Evolutionary conservation across 2,329 filamentous ascomycete genomes (phyloP), one percentile per base, ranked within the genome.

Genomic region (Botrytis pseudocinerea): DNA sequence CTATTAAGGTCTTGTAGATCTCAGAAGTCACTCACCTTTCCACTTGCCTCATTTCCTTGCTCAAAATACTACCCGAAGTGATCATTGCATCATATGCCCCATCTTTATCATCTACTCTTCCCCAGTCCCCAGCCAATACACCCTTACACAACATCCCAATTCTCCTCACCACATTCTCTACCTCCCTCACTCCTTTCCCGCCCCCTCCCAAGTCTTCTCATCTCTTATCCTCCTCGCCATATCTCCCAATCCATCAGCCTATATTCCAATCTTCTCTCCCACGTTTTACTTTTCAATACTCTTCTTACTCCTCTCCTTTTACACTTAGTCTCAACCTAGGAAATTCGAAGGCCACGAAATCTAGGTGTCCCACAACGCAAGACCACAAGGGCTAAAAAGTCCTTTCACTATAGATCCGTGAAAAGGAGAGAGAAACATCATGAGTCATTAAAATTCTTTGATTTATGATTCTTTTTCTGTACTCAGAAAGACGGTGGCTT

Each of bases 331-430:
- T 14, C 2, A 9, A 16, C 5, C 25, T 12, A 6, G 0, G 1
- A 9, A 6, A 54, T 54, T 6, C 5, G 1, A 54, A n/a, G 2
- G 25, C 2, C 14, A 6, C 14, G 10, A 10, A 25, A 51, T 51
- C 10, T 0, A 2, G 1, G 10, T 51, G 0, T 22, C 22, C 25
- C 25, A 25, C 12, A 51, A 51, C 22, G 25, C 48, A 25, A 5
- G 4, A 51, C n/a, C 48, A n/a, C 6, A 14, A n/a, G 48, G 22
- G 22, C 14, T 1, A 5, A n/a, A 51, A n/a, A 25, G 4, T 4
- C 7, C 9, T n/a, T 10, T 2, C 22, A 51, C 14, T 51, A 4
- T 51, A 12, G 12, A 1, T n/a, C 14, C 0, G 5, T n/a, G 4
- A 5, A n/a, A n/a, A 5, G 48, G 46, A 25, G 22, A 51, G 10